Evolutionary conservation across 2,329 filamentous ascomycete species (phyloP), one percentile per base, ranked within the genome.

Genomic region (Arthrobotrys pseudoclavata): DNA sequence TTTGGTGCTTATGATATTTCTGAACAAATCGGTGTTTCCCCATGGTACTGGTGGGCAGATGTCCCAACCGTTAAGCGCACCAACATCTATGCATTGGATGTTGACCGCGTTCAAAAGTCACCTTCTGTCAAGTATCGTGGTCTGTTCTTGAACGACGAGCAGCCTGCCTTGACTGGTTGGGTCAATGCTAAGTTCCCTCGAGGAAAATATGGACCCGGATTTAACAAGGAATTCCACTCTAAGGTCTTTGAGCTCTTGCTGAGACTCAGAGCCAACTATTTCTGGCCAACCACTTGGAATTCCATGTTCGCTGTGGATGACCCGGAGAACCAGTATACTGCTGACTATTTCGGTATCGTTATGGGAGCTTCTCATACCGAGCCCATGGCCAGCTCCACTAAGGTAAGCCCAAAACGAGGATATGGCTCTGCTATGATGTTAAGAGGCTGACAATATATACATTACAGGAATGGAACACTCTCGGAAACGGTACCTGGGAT

Each of bases 251-350:
- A 93, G 84, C 85, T 93, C 0, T 84, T 93, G 0, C 87, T 93
- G 4, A 87, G 91, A 5, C 85, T 91, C 29, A 87, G 89, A 42
- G 91, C 91, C 15, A 93, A 93, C 83, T 93, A 92, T 81, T 85
- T 93, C 61, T 93, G 91, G 91, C 91, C 91, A 0, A 87, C 90
- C 0, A 86, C 89, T 82, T 93, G 91, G 91, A 88, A 87, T 4
- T 88, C 87, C 79, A 92, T 92, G 86, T 91, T 93, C 81, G 89
- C 90, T 81, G 87, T 92, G 0, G 91, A 93, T 77, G 91, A 93
- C 81, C 85, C 88, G 1, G 85, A 86, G 31, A 93, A 90, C 80
- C 90, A 92, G 81, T 88, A 89, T 0, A 86, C 92, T 4, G 90
- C 91, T 0, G 90, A 93, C 80, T 90, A 90, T n/a, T 93, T 89